A percentile compares a stretch with the other conserved stretches of the same genome.
Evolutionary conservation across 768 basidiomycete species (phyloP).

Genomic region (Hericium erinaceus): DNA sequence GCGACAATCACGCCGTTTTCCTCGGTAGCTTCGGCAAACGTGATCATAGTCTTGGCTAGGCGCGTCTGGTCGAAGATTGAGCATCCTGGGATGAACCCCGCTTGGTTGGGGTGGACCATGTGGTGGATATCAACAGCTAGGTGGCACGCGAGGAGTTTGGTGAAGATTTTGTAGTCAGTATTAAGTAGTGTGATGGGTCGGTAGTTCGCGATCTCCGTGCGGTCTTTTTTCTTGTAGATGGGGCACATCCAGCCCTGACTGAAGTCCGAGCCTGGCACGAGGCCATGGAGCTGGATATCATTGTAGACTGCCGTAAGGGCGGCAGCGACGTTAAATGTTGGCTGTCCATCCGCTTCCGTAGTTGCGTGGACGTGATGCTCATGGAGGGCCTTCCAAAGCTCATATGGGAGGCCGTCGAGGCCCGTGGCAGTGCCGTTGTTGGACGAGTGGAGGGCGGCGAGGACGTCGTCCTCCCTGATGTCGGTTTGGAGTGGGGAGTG

Average conservation of each 20-base stretch:
- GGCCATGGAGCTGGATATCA: neutral
- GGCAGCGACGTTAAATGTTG: neutral
- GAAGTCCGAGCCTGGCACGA: slow-evolving; percentile 11
- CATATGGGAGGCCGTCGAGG: neutral
- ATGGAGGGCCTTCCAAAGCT: neutral
- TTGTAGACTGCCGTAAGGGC: neutral
- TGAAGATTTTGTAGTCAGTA: slow-evolving; percentile 25
- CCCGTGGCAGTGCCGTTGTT: neutral
- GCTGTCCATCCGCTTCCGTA: neutral
- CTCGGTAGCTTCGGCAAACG: neutral
- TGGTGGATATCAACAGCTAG: neutral
- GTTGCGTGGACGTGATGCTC: neutral
- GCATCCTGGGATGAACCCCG: slow-evolving; percentile 1
- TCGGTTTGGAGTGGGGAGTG: neutral
- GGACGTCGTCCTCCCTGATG: neutral
- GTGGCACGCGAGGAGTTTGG: neutral
- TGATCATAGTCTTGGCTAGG: neutral
- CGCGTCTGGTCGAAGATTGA: neutral
- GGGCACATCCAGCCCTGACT: slow-evolving; percentile 26
- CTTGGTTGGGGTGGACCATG: neutral
- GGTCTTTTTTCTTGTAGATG: slow-evolving; percentile 31
- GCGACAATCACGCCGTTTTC: neutral
- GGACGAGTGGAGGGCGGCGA: neutral
- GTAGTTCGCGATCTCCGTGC: slow-evolving; percentile 7
- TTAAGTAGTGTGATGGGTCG: slow-evolving; percentile 20